Base-by-base conservation (phyloP, 2,329 filamentous ascomycete species). In the Cercospora canescens region DNA sequence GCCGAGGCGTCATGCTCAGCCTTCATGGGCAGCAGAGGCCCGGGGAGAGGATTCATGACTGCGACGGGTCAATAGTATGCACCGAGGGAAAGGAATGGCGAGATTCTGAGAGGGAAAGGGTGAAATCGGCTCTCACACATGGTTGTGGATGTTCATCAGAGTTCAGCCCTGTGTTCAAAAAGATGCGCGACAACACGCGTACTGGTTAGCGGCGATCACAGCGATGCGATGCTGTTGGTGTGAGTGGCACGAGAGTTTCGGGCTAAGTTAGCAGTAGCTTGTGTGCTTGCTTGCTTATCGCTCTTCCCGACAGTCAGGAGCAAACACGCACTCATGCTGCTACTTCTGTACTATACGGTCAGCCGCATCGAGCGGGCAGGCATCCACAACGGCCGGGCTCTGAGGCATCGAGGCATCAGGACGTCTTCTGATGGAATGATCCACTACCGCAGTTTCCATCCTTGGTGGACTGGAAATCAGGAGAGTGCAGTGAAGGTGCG, bases 11-110 rank as follows among this genome's bases (percentile, higher is more conserved):
- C 57, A 6, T 30, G 11, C 37, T 50, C 57, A 2, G 37, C 37
- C 37, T 60, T 60, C 16, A 60, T 50, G 57, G 57, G 37, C 37
- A 60, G 16, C 35, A 60, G 57, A n/a, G 57, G 37, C 35, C 16
- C 39, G 24, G 57, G 21, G 12, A 48, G 39, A n/a, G 57, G 39
- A 8, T 4, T 45, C 57, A 60, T 48, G 57, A 55, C 30, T 32
- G 50, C 30, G 50, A 18, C 50, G 12, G 3, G 50, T 55, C 26
- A 30, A 55, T 6, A 18, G 28, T 11, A 18, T n/a, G 41, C 21
- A 16, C n/a, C n/a, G 41, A 18, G 21, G 41, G 21, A 16, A 50
- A 26, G 45, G n/a, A 30, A 30, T 16, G 50, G 24, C 26, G 0
- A 9, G 12, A 30, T 26, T 12, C 14, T 4, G 9, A 16, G 41